Evolutionary conservation across 106 monocot genomes (phyloP).

Genomic region (Ottelia alismoides): DNA sequence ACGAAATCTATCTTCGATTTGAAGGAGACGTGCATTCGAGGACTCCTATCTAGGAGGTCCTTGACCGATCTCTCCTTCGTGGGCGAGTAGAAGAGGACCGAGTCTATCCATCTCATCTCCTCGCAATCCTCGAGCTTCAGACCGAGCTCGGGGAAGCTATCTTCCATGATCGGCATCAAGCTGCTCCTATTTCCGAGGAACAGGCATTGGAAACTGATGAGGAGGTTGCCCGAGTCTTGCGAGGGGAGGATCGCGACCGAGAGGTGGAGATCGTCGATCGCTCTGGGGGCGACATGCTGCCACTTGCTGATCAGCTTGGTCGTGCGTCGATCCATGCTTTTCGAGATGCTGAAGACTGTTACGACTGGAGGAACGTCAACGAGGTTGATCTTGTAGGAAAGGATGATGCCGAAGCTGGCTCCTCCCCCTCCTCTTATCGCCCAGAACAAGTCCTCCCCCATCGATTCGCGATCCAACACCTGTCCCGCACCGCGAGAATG

Average conservation of each 20-base stretch:
- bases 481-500: too few species aligned
- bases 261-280: conserved; percentile 8
- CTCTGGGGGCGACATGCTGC: conserved; percentile 1
- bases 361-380: neutral
- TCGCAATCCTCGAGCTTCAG: neutral
- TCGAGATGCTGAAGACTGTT: conserved; percentile 8
- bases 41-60: conserved; percentile 5
- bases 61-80: neutral
- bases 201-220: neutral
- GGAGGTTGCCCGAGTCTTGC: neutral
- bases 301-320: neutral
- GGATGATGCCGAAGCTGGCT: conserved; percentile 1
- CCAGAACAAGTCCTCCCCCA: conserved; percentile 63
- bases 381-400: conserved; percentile 1
- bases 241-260: neutral
- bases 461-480: conserved; percentile 26
- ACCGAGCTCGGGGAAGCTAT: neutral
- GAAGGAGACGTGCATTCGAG: neutral
- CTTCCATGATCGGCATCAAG: neutral
- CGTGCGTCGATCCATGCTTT: neutral
- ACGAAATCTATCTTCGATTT: conserved; percentile 33
- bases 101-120: conserved; percentile 8
- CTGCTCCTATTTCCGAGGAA: neutral
- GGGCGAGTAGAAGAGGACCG: conserved; percentile 1
- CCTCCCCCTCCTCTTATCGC: conserved; percentile 24